Percentiles rank a stretch among this genome's conserved stretches.
Conservation (phyloP, 1,139 yeast species). For the Lodderomyces orthopsilosis region DNA sequence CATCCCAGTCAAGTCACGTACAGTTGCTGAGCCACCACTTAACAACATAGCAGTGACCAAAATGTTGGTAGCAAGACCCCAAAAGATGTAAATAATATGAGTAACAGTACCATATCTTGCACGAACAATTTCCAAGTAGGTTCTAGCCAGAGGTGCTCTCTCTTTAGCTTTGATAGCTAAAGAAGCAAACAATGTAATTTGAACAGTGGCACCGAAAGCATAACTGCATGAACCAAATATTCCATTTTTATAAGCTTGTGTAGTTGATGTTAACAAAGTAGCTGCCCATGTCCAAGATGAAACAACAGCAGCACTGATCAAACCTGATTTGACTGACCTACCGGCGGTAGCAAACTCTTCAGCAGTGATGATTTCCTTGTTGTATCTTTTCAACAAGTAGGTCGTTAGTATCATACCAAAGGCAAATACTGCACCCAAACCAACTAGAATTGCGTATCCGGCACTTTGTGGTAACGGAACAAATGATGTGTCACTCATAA, state of each 20-base stretch:
- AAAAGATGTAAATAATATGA: conserved; percentile 67
- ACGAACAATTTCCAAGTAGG: conserved; percentile 52
- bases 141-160: conserved; percentile 58
- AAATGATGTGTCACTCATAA: conserved; percentile 4
- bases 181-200: conserved; percentile 50
- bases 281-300: conserved; percentile 97
- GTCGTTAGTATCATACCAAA: conserved; percentile 77
- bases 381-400: conserved; percentile 66
- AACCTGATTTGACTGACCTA: conserved; percentile 74
- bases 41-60: conserved; percentile 85
- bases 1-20: conserved; percentile 79
- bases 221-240: conserved; percentile 55
- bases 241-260: conserved; percentile 79
- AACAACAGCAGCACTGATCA: conserved; percentile 84
- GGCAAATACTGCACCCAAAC: conserved; percentile 81
- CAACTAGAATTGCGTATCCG: conserved; percentile 92
- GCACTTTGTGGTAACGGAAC: conserved; percentile 58
- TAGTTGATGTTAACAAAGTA: conserved; percentile 42
- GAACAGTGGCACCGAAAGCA: conserved; percentile 56
- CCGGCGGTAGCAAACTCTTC: conserved; percentile 91
- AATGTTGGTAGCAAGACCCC: conserved; percentile 83
- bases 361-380: conserved; percentile 78
- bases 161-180: conserved; percentile 56
- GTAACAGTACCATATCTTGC: conserved; percentile 55
- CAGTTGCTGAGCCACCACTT: conserved; percentile 83